Evolutionary conservation across 2,329 filamentous ascomycete species (phyloP).

Genomic region (Pseudocercospora eumusae): DNA sequence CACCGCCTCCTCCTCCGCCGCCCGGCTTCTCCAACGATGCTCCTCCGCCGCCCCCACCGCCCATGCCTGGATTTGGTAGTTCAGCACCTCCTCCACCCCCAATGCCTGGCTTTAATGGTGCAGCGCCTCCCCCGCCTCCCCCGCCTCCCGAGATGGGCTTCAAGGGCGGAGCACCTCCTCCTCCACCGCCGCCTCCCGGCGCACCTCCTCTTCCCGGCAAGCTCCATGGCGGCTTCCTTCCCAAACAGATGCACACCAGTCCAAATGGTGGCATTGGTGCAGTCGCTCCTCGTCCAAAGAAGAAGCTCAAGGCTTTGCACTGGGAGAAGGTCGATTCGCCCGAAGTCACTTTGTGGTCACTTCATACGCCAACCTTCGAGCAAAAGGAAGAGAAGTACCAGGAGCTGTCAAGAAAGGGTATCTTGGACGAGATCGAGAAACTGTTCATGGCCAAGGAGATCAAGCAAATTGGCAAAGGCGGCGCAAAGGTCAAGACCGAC

Average conservation of each 20-base stretch:
- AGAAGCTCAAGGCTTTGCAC: slow-evolving; percentile 98
- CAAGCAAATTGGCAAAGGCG: slow-evolving; percentile 72
- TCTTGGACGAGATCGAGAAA: slow-evolving; percentile 95
- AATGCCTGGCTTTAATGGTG: slow-evolving; percentile 46
- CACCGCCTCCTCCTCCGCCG: slow-evolving; percentile 50
- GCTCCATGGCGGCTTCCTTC: slow-evolving; percentile 70
- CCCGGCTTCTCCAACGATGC: slow-evolving; percentile 46
- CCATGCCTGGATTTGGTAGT: slow-evolving; percentile 50
- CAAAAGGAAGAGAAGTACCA: slow-evolving; percentile 94
- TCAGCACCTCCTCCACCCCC: slow-evolving; percentile 46
- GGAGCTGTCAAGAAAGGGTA: slow-evolving; percentile 89
- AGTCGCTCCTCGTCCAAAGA: slow-evolving; percentile 86
- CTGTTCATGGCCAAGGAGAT: slow-evolving; percentile 97
- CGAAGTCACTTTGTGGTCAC: slow-evolving; percentile 89
- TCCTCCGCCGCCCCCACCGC: slow-evolving; percentile 43
- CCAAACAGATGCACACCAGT: slow-evolving; percentile 60
- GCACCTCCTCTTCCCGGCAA: slow-evolving; percentile 62
- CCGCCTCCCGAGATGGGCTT: slow-evolving; percentile 54
- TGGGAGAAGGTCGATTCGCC: slow-evolving; percentile 98
- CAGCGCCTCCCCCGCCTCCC: slow-evolving; percentile 49
- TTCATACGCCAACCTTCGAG: slow-evolving; percentile 79
- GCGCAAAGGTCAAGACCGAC: slow-evolving; percentile 74
- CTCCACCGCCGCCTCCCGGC: slow-evolving; percentile 64
- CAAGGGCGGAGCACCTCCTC: slow-evolving; percentile 52
- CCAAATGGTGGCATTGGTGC: slow-evolving; percentile 64